Evolutionary conservation across 352 stramenopile species (phyloP).

Genomic region (Globisporangium acanthophoron): DNA sequence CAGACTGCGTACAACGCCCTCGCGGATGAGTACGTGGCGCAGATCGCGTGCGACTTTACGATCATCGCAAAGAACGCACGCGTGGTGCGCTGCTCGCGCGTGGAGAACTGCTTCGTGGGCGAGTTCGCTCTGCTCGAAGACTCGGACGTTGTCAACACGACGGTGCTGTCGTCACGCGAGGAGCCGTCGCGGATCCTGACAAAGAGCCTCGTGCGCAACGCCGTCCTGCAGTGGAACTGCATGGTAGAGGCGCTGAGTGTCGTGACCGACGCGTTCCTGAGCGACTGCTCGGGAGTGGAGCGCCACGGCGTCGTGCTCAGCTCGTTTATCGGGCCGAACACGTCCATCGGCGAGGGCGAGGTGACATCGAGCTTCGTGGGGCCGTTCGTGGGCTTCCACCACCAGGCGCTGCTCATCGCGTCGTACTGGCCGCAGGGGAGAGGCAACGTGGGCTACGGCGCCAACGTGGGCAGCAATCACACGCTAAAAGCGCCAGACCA

Average conservation of each 20-base stretch:
- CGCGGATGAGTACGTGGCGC: conserved; percentile 48
- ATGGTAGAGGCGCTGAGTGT: conserved; percentile 60
- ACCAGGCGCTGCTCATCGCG: conserved; percentile 91
- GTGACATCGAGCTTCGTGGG: conserved; percentile 89
- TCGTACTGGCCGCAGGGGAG: conserved; percentile 89
- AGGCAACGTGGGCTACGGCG: conserved; percentile 92
- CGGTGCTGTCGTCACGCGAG: conserved; percentile 53
- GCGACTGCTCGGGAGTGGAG: conserved; percentile 69
- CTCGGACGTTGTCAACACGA: conserved; percentile 49
- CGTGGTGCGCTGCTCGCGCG: conserved; percentile 53
- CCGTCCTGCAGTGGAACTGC: conserved; percentile 72
- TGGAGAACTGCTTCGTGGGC: conserved; percentile 70
- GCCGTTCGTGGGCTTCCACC: conserved; percentile 94
- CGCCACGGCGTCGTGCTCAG: conserved; percentile 83
- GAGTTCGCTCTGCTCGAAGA: conserved; percentile 47
- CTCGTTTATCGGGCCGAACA: conserved; percentile 85
- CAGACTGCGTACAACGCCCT: conserved; percentile 39
- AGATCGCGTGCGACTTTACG: conserved; percentile 33
- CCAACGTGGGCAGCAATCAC: conserved; percentile 97
- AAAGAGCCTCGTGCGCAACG: conserved; percentile 61
- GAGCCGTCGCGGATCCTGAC: conserved; percentile 38
- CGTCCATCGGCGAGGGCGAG: conserved; percentile 84
- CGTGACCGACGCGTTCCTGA: conserved; percentile 66
- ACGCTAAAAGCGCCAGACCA: conserved; percentile 89
- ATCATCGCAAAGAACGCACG: conserved; percentile 47